Evolutionary conservation across 805 yeast genomes (phyloP).

Genomic region (Pichia paraexigua): DNA sequence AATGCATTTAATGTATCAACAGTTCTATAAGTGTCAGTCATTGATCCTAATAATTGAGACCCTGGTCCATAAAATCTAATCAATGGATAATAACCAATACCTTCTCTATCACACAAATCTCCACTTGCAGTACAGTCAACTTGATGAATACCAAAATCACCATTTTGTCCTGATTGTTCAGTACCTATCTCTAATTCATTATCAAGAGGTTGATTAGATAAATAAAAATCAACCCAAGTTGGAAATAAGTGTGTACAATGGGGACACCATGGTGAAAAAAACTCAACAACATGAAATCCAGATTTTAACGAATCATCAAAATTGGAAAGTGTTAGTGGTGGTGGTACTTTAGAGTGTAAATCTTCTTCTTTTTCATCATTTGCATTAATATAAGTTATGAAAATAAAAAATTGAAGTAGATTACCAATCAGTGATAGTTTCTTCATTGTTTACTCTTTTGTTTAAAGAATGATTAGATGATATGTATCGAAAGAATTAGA

Average conservation of each 20-base stretch:
- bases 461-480: not conserved
- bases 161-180: conserved; percentile 34
- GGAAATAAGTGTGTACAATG: conserved; percentile 83
- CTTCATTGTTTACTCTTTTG: not conserved
- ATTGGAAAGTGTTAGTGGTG: conserved; percentile 37
- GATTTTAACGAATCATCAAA: conserved; percentile 43
- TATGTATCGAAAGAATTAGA: too few species aligned
- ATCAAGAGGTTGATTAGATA: conserved; percentile 39
- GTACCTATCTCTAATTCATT: conserved; percentile 37
- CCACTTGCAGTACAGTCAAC: conserved; percentile 85
- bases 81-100: conserved; percentile 59
- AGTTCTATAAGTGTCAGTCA: conserved; percentile 35
- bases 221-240: conserved; percentile 64
- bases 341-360: conserved; percentile 34
- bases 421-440: not conserved
- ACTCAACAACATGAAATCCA: conserved; percentile 73
- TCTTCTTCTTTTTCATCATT: not conserved
- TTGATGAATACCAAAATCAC: conserved; percentile 33
- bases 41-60: conserved; percentile 34
- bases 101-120: conserved; percentile 70
- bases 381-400: not conserved
- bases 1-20: conserved; percentile 44
- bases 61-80: conserved; percentile 60
- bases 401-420: not conserved
- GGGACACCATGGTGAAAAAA: conserved; percentile 80